Percentiles rank a stretch among this genome's conserved stretches.
phyloP scores from a whole-genome alignment of 352 stramenopile species.

The Thalassiosira mediterranea region DNA sequence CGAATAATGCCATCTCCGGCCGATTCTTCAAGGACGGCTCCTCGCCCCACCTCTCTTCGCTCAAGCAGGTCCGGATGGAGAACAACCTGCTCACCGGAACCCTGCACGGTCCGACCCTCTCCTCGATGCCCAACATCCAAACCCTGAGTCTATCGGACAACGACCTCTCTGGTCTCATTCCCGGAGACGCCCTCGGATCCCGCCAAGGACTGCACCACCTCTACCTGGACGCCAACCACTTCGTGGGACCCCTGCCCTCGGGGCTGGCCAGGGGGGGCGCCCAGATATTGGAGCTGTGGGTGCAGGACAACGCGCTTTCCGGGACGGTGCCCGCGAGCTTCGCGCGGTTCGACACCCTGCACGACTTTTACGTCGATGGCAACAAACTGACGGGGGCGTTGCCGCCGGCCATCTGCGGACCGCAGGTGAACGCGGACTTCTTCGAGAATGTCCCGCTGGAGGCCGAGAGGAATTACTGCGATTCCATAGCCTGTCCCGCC shows the following conservation, averaged over 20 bases:
- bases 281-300: constrained; percentile 35
- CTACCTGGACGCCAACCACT: constrained; percentile 50
- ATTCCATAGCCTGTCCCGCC: constrained; percentile 52
- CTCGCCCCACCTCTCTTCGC: constrained; percentile 37
- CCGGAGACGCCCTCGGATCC: constrained; percentile 28
- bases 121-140: constrained; percentile 34
- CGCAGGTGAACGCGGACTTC: constrained; percentile 51
- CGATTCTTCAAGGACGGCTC: constrained; percentile 27
- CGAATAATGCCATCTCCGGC: constrained; percentile 37
- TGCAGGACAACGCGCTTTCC: constrained; percentile 53
- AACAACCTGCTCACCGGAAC: constrained; percentile 43
- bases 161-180: constrained; percentile 44
- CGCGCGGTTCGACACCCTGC: constrained; percentile 35
- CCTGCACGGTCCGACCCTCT: constrained; percentile 12
- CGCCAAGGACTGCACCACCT: constrained; percentile 30
- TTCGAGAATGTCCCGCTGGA: constrained; percentile 17
- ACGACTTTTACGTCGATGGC: constrained; percentile 50
- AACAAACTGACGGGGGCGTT: constrained; percentile 53
- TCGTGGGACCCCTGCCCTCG: constrained; percentile 38
- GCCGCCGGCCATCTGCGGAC: constrained; percentile 41
- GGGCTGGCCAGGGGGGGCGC: constrained; percentile 20
- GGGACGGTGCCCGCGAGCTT: constrained; percentile 43
- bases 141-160: constrained; percentile 37
- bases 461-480: constrained; percentile 40
- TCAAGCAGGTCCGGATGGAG: constrained; percentile 37